A percentile compares a stretch with the other conserved stretches of the same genome.
Conservation (phyloP, 306 rosid genomes). For the Vachellia pachyceras region DNA sequence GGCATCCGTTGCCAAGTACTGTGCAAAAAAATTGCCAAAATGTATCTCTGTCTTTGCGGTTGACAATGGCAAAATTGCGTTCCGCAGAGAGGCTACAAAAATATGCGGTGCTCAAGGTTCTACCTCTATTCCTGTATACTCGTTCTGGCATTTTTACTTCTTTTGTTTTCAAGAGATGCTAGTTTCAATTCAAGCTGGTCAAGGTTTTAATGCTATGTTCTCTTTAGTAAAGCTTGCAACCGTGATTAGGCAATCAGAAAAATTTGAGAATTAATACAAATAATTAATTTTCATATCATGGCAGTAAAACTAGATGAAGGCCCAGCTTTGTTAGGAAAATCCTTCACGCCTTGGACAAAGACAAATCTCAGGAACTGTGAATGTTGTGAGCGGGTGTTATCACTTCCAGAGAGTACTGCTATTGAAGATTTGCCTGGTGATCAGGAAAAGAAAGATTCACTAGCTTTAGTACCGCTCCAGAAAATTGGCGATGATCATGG, state of each 20-base stretch:
- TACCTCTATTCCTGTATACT: neutral
- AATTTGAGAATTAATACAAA: conserved; percentile 31
- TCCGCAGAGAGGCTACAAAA: conserved; percentile 59
- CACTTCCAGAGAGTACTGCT: conserved; percentile 36
- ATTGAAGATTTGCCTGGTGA: conserved; percentile 45
- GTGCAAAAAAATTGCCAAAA: conserved; percentile 71
- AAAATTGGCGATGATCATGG: conserved; percentile 28
- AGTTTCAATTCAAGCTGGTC: neutral
- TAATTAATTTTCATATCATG: conserved; percentile 19
- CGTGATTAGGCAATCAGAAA: neutral
- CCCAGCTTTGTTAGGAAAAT: conserved; percentile 32
- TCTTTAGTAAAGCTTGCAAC: conserved; percentile 12
- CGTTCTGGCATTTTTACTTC: neutral
- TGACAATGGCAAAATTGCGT: conserved; percentile 72
- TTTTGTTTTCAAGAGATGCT: neutral
- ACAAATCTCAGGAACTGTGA: conserved; percentile 42
- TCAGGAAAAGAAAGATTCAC: conserved; percentile 41
- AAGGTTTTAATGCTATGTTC: neutral
- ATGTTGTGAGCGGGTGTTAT: conserved; percentile 41
- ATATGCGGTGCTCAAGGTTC: conserved; percentile 50
- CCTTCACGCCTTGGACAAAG: conserved; percentile 47
- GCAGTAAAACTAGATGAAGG: conserved; percentile 43
- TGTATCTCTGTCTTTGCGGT: conserved; percentile 70
- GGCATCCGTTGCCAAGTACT: conserved; percentile 76
- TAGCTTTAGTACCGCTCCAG: conserved; percentile 70